Percentiles rank a stretch among this genome's conserved stretches.
phyloP scores from a whole-genome alignment of 768 basidiomycete genomes.

The Boletus pseudo-olivaceus region DNA sequence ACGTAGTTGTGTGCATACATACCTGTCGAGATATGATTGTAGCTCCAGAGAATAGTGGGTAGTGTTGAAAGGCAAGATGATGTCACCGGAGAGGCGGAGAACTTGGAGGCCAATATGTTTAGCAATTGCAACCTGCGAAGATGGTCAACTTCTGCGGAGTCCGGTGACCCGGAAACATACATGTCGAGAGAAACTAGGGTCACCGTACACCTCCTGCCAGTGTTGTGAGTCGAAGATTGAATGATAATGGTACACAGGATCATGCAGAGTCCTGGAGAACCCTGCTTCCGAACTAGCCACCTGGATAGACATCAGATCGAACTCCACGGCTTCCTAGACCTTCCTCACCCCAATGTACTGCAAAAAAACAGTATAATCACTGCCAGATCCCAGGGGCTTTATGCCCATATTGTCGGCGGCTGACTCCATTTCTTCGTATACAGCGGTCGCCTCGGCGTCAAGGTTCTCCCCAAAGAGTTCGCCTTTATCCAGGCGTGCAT shows the following conservation, averaged over 20 bases:
- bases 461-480: conserved; percentile 36
- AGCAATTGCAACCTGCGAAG: conserved; percentile 56
- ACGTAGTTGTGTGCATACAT: conserved; percentile 17
- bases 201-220: conserved; percentile 75
- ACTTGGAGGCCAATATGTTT: conserved; percentile 61
- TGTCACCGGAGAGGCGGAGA: conserved; percentile 59
- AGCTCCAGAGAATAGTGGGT: conserved; percentile 72
- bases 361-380: conserved; percentile 90
- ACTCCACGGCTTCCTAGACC: neutral
- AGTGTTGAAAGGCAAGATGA: conserved; percentile 71
- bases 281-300: conserved; percentile 34
- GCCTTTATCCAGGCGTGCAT: conserved; percentile 57
- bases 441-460: conserved; percentile 26
- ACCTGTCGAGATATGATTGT: conserved; percentile 60
- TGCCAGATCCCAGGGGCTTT: conserved; percentile 73
- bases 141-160: neutral
- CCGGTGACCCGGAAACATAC: conserved; percentile 35
- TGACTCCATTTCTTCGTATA: conserved; percentile 25
- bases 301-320: conserved; percentile 17
- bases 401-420: conserved; percentile 41
- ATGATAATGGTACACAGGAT: conserved; percentile 73
- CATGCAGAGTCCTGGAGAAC: conserved; percentile 38
- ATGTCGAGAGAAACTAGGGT: conserved; percentile 73
- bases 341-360: conserved; percentile 65
- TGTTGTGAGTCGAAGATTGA: conserved; percentile 69